A percentile compares a stretch with the other conserved stretches of the same genome.
Evolutionary conservation across 2,329 filamentous ascomycete genomes (phyloP).

Genomic region (Cercospora janseana): DNA sequence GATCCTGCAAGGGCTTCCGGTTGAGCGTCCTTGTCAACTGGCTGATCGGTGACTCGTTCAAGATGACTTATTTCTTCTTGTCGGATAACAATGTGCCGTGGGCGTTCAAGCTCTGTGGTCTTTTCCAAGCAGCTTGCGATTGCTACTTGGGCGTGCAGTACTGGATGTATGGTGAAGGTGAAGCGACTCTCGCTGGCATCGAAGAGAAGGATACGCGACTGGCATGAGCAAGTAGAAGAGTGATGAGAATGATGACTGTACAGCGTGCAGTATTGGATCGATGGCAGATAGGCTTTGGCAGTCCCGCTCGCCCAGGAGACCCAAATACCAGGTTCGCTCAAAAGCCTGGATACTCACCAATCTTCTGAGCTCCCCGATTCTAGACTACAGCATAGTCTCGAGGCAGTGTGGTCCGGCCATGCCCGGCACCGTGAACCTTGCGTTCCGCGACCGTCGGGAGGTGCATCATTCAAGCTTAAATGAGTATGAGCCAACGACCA

Average conservation of each 20-base stretch:
- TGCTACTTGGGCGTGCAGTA: conserved; percentile 72
- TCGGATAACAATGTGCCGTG: conserved; percentile 66
- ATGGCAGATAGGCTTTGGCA: background rate
- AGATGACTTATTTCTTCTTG: conserved; percentile 75
- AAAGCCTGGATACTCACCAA: background rate
- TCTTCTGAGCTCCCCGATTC: background rate
- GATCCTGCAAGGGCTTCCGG: conserved; percentile 74
- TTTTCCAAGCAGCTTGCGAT: conserved; percentile 79
- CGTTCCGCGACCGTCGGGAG: background rate
- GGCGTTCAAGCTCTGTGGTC: conserved; percentile 78
- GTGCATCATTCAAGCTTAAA: background rate
- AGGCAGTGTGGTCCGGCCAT: background rate
- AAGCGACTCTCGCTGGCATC: conserved; percentile 20
- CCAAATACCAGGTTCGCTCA: background rate
- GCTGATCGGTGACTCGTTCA: conserved; percentile 78
- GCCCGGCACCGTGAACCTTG: background rate
- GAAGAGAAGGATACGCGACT: conserved; percentile 31
- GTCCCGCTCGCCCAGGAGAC: background rate
- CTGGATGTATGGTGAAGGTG: conserved; percentile 62
- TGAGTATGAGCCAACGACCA: background rate
- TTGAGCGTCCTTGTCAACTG: conserved; percentile 73
- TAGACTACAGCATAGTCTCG: background rate
- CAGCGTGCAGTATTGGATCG: background rate
- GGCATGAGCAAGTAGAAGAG: conserved; percentile 20
- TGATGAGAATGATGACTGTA: background rate